Conservation (phyloP, 1,139 yeast species). For the Geotrichum bryndzae region DNA sequence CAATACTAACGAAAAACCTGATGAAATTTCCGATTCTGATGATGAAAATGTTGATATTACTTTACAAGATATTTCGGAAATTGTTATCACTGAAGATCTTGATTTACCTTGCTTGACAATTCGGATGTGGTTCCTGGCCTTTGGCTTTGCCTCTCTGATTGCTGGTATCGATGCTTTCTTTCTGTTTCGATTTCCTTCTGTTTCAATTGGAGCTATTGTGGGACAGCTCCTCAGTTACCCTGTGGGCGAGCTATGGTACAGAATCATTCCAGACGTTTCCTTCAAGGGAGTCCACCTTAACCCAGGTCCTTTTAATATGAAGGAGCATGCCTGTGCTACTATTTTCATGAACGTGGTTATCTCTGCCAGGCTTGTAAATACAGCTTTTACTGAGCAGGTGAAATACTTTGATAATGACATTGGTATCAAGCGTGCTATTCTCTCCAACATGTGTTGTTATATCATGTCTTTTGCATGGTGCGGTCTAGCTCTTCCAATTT, state of each 20-base stretch:
- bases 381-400: constrained; percentile 15
- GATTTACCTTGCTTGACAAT: constrained; percentile 1
- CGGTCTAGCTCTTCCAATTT: constrained; percentile 43
- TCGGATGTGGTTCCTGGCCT: constrained; percentile 40
- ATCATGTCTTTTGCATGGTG: constrained; percentile 41
- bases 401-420: constrained; percentile 41
- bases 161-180: constrained; percentile 48
- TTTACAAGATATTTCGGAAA: constrained; percentile 1
- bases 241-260: constrained; percentile 42
- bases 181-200: constrained; percentile 45
- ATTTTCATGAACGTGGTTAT: constrained; percentile 43
- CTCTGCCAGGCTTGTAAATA: constrained; percentile 47
- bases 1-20: background rate
- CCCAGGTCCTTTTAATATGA: constrained; percentile 49
- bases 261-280: constrained; percentile 35
- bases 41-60: constrained; percentile 5
- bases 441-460: constrained; percentile 39
- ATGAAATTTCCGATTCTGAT: background rate
- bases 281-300: constrained; percentile 26
- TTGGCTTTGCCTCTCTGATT: constrained; percentile 34
- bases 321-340: constrained; percentile 51
- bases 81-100: constrained; percentile 3
- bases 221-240: constrained; percentile 51
- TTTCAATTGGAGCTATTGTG: constrained; percentile 43
- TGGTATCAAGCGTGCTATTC: constrained; percentile 40